A percentile compares a stretch with the other conserved stretches of the same genome.
These are phyloP conservation scores for Penicillium sp. DNA, from an alignment of 2,329 filamentous ascomycete genomes.

Conservation along the genomic window DNA sequence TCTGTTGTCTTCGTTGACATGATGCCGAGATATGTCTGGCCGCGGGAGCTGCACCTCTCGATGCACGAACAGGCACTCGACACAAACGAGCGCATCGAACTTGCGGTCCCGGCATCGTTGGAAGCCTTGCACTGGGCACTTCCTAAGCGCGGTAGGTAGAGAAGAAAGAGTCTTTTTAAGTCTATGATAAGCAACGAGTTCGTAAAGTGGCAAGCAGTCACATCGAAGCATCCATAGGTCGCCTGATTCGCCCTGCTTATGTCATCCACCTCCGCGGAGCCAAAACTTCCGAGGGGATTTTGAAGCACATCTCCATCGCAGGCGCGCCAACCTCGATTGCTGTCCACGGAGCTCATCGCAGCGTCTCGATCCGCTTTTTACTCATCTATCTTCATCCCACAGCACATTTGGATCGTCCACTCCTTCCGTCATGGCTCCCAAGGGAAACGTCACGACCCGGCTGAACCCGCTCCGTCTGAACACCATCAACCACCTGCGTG, in stretches of 20 bases:
- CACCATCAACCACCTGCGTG: constrained; percentile 57
- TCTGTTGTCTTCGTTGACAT: constrained; percentile 29
- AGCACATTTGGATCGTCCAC: background rate
- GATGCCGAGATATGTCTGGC: constrained; percentile 25
- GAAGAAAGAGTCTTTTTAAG: background rate
- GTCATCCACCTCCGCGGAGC: constrained; percentile 38
- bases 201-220: background rate
- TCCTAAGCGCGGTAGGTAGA: background rate
- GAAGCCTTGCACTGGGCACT: background rate
- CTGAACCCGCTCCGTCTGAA: constrained; percentile 50
- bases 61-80: constrained; percentile 14
- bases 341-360: constrained; percentile 14
- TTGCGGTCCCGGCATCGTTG: constrained; percentile 26
- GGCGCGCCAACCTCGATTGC: constrained; percentile 10
- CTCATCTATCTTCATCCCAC: background rate
- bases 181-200: background rate
- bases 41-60: constrained; percentile 13
- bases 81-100: constrained; percentile 19
- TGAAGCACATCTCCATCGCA: constrained; percentile 15
- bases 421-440: constrained; percentile 43
- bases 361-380: constrained; percentile 2
- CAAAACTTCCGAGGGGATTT: constrained; percentile 25
- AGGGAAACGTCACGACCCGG: constrained; percentile 44
- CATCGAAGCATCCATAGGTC: background rate
- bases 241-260: constrained; percentile 20